Evolutionary conservation across 495 filamentous ascomycete species (phyloP).

Genomic region (Hypoxylon intermedium): DNA sequence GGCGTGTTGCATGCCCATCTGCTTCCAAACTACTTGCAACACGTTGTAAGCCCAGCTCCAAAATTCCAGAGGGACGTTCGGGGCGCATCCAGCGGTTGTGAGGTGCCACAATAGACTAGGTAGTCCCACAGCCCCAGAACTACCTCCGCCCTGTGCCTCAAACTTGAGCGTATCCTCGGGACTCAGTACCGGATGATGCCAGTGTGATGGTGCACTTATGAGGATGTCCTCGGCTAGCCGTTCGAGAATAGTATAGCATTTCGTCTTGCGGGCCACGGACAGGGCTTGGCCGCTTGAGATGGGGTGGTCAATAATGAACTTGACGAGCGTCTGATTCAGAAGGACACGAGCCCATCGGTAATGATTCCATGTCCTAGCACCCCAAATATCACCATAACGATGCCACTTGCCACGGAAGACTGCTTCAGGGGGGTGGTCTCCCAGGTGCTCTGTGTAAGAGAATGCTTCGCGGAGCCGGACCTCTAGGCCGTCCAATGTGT

Average conservation of each 20-base stretch:
- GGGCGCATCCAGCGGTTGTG: conserved; percentile 51
- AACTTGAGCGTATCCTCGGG: conserved; percentile 37
- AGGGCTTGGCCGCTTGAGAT: conserved; percentile 46
- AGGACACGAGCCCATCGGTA: conserved; percentile 68
- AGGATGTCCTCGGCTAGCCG: conserved; percentile 51
- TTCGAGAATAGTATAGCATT: conserved; percentile 41
- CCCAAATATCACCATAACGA: conserved; percentile 64
- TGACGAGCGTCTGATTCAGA: conserved; percentile 60
- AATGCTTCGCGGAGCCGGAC: conserved; percentile 42
- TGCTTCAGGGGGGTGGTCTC: conserved; percentile 45
- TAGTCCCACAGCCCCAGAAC: conserved; percentile 52
- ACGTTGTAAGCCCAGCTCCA: conserved; percentile 48
- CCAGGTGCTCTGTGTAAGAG: conserved; percentile 31
- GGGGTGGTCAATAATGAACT: conserved; percentile 42
- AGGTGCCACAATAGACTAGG: conserved; percentile 53
- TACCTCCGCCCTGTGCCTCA: conserved; percentile 46
- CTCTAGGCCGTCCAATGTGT: conserved; percentile 47
- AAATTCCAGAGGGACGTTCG: conserved; percentile 47
- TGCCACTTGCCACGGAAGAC: conserved; percentile 67
- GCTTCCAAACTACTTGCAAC: conserved; percentile 50
- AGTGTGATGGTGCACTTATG: conserved; percentile 53
- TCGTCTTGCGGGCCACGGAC: conserved; percentile 43
- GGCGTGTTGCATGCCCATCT: conserved; percentile 57
- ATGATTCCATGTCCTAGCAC: conserved; percentile 66
- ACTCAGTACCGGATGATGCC: conserved; percentile 51